Base-by-base conservation (phyloP, 1,284 basidiomycete genomes). In the Termitomyces sp. region DNA sequence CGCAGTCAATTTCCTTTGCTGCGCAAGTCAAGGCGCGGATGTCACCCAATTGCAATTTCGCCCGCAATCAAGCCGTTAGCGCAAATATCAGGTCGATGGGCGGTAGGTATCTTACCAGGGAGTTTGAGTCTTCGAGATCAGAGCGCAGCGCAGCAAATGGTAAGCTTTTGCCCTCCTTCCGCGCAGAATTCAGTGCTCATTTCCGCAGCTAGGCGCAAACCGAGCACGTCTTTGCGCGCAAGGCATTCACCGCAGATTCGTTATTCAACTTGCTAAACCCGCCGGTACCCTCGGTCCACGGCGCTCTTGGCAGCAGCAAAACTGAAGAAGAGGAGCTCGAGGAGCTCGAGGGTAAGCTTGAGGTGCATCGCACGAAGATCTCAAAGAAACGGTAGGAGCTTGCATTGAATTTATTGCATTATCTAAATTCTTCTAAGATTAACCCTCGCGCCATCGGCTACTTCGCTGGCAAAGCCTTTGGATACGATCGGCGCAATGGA, bases 101-200 rank as follows among this genome's bases (percentile, higher is more conserved):
- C 70, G 96, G 96, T 64, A 96, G 96, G 77, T 93, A 99, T 74
- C 78, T 98, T 55, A 98, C 95, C 50, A 94, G 95, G 76, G 91
- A 93, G 76, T 88, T n/a, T n/a, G n/a, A n/a, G n/a, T n/a, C n/a
- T n/a, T 93, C 63, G 96, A 98, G 77, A 95, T 97, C 70, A 98
- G 97, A 83, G 97, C 97, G 80, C 96, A 98, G 75, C 80, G 96
- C 64, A 98, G 98, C 78, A 99, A 98, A 81, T n/a, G 93, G 93
- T 95, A 65, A 56, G 84, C 46, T 16, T 31, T 34, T 5, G 3
- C 24, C 37, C 10, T 24, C 18, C 26, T 49, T n/a, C 34, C 26
- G 6, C 38, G 13, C 35, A 30, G 31, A n/a, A 39, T 14, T 18
- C 19, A 26, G 33, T 3, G 38, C 18, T 48, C 26, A 51, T 58